Evolutionary conservation across 1,284 basidiomycete species (phyloP).

Genomic region (Athelia sp.): DNA sequence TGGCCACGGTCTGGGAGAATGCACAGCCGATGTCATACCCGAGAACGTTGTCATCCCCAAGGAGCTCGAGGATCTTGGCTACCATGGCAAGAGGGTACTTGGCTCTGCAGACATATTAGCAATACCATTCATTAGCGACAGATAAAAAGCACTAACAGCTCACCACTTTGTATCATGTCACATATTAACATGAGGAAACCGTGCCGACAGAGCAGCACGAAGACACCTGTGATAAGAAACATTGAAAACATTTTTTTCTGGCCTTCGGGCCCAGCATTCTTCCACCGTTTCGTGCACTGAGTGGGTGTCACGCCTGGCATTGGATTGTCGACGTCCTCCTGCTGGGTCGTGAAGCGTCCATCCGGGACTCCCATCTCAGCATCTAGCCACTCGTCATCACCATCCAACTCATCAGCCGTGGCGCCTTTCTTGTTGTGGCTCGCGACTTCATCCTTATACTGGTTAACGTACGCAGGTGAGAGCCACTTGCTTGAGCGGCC

Average conservation of each 20-base stretch:
- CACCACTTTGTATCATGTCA: slow-evolving; percentile 23
- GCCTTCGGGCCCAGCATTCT: slow-evolving; percentile 23
- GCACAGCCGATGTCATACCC: slow-evolving; percentile 32
- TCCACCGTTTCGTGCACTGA: slow-evolving; percentile 27
- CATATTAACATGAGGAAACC: slow-evolving; percentile 16
- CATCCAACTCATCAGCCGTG: background rate
- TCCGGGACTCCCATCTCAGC: slow-evolving; percentile 4
- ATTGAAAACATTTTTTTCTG: slow-evolving; percentile 24
- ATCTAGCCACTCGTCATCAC: slow-evolving; percentile 9
- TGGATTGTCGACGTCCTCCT: slow-evolving; percentile 5
- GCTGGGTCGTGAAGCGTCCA: slow-evolving; percentile 5
- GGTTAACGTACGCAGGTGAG: slow-evolving; percentile 17
- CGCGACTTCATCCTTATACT: slow-evolving; percentile 26
- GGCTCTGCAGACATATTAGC: slow-evolving; percentile 19
- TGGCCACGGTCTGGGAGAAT: slow-evolving; percentile 20
- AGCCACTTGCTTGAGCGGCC: slow-evolving; percentile 13
- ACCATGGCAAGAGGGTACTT: slow-evolving; percentile 28
- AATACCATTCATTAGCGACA: background rate
- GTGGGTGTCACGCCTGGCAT: background rate
- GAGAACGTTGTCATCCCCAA: slow-evolving; percentile 10
- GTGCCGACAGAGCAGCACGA: slow-evolving; percentile 25
- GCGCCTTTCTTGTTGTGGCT: slow-evolving; percentile 2
- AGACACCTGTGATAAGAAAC: slow-evolving; percentile 28
- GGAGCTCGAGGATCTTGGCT: slow-evolving; percentile 15
- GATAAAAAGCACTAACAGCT: slow-evolving; percentile 19